Conservation (phyloP, 768 basidiomycete species). For the Leccinum fibrillosum region DNA sequence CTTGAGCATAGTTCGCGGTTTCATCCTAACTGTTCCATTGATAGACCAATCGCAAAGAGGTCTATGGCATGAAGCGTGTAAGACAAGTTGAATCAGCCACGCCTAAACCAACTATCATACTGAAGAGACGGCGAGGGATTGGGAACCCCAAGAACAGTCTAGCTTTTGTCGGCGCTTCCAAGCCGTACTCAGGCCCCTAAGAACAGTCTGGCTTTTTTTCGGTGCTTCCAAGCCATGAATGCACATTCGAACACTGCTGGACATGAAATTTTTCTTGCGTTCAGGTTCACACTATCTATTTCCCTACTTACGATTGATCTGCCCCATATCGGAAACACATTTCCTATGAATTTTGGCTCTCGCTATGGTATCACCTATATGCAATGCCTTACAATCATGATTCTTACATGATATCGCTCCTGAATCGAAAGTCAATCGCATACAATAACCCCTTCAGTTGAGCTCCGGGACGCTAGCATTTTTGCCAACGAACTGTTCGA, state of each 20-base stretch:
- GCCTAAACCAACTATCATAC: constrained; percentile 1
- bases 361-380: constrained; percentile 2
- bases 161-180: background rate
- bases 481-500: constrained; percentile 61
- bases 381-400: constrained; percentile 5
- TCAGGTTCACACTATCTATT: constrained; percentile 10
- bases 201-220: background rate
- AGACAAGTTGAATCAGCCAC: constrained; percentile 1
- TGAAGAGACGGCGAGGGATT: constrained; percentile 23
- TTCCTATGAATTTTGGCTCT: background rate
- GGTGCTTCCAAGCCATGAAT: constrained; percentile 10
- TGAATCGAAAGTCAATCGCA: background rate
- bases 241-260: background rate
- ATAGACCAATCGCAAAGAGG: constrained; percentile 42
- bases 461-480: constrained; percentile 3
- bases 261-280: background rate
- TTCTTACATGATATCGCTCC: background rate
- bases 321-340: constrained; percentile 9
- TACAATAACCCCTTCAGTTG: constrained; percentile 7
- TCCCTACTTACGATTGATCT: constrained; percentile 6
- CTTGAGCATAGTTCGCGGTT: background rate
- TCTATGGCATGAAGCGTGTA: constrained; percentile 31
- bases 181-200: no score
- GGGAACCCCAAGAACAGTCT: constrained; percentile 12
- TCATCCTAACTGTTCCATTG: constrained; percentile 1